A percentile compares a stretch with the other conserved stretches of the same genome.
phyloP scores from a whole-genome alignment of 495 filamentous ascomycete genomes.

The Pseudomonodictys pantanalensis region DNA sequence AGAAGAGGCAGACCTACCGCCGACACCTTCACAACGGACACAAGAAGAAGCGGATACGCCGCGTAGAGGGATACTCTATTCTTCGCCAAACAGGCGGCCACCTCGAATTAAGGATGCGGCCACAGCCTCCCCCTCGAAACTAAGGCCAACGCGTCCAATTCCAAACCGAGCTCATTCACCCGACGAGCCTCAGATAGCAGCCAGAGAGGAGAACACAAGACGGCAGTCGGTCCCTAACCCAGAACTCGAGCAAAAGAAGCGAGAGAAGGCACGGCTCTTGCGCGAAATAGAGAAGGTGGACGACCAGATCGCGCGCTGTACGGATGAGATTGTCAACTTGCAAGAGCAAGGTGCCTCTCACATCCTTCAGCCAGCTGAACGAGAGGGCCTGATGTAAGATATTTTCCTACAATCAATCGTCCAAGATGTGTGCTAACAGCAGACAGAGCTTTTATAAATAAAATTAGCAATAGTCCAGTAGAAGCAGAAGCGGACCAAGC shows the following conservation, averaged over 20 bases:
- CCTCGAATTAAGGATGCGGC: conserved; percentile 13
- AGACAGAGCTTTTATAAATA: conserved; percentile 20
- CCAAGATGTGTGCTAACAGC: background rate
- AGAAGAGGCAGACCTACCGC: conserved; percentile 30
- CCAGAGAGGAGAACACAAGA: background rate
- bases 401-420: background rate
- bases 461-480: background rate
- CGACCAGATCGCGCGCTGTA: conserved; percentile 13
- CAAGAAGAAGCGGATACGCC: conserved; percentile 18
- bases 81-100: conserved; percentile 32
- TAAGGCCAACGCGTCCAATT: no score
- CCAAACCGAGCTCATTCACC: no score
- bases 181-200: background rate
- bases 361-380: conserved; percentile 1
- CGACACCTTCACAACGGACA: conserved; percentile 7
- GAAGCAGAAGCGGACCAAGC: conserved; percentile 4
- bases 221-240: conserved; percentile 6
- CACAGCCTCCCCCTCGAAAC: conserved; percentile 20
- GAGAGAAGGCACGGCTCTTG: conserved; percentile 23
- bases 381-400: conserved; percentile 13
- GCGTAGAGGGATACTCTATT: conserved; percentile 29
- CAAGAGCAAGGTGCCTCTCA: background rate
- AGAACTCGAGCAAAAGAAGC: conserved; percentile 24
- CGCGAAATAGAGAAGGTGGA: conserved; percentile 15
- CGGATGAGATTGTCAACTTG: conserved; percentile 9